phyloP scores from a whole-genome alignment of 495 filamentous ascomycete genomes.

The Penicillium goetzii region DNA sequence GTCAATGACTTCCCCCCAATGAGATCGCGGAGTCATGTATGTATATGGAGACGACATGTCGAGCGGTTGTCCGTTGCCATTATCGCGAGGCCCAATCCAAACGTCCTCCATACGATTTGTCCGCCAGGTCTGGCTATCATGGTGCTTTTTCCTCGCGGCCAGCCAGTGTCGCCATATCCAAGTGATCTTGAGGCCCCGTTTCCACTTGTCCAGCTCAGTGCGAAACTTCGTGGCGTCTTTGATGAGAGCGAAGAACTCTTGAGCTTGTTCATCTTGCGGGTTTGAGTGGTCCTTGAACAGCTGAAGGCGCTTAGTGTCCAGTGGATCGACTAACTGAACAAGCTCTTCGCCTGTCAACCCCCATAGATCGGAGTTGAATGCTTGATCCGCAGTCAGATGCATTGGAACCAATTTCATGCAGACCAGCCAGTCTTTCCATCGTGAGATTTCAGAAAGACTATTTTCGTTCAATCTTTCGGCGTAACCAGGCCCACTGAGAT shows the following conservation, averaged over 20 bases:
- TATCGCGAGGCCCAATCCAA: background rate
- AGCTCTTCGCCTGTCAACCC: background rate
- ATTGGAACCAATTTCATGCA: background rate
- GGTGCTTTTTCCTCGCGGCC: background rate
- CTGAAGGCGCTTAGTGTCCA: background rate
- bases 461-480: background rate
- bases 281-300: background rate
- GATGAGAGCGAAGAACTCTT: background rate
- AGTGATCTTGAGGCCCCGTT: background rate
- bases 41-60: background rate
- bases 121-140: background rate
- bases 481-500: background rate
- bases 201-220: background rate
- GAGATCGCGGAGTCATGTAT: background rate
- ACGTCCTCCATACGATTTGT: background rate
- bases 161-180: background rate
- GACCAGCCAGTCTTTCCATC: background rate
- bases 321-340: background rate
- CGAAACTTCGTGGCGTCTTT: background rate
- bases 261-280: background rate
- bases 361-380: background rate
- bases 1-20: background rate
- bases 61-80: background rate
- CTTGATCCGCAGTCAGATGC: background rate
- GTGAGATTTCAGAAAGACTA: background rate